Conservation (phyloP, 1,139 yeast genomes). For the Kodamaea ohmeri region DNA sequence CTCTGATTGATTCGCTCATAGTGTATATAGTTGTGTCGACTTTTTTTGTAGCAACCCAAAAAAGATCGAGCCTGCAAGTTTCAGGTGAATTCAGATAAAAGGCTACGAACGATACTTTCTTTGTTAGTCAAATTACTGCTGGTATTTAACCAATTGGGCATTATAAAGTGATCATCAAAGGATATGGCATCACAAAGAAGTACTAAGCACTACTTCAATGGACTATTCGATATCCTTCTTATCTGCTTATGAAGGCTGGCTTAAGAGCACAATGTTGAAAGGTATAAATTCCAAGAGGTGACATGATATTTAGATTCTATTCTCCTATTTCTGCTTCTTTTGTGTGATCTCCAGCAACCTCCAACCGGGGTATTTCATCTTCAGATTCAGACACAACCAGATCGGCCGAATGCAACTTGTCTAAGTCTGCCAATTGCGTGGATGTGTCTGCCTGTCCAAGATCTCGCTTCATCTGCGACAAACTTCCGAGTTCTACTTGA, state of each 20-base stretch:
- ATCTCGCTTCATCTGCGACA: not conserved
- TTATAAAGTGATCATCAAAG: too few relatives aligned
- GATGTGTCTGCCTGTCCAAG: not conserved
- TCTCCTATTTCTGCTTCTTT: slow-evolving; percentile 3
- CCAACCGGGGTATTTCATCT: slow-evolving; percentile 12
- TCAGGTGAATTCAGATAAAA: too few relatives aligned
- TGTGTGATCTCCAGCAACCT: not conserved
- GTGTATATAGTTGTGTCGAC: slow-evolving; percentile 4
- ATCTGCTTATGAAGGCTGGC: too few relatives aligned
- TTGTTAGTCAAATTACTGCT: too few relatives aligned
- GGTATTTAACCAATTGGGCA: too few relatives aligned
- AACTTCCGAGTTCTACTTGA: not conserved
- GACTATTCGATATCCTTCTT: too few relatives aligned
- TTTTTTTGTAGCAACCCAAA: slow-evolving; percentile 5
- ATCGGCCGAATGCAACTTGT: not conserved
- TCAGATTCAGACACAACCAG: slow-evolving; percentile 18
- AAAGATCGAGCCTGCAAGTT: not conserved
- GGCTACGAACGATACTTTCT: too few relatives aligned
- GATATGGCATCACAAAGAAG: too few relatives aligned
- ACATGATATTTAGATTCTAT: not conserved
- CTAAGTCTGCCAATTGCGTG: slow-evolving; percentile 1
- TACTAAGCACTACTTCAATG: too few relatives aligned
- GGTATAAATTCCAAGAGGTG: not conserved
- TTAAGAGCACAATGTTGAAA: not conserved
- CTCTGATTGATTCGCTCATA: slow-evolving; percentile 10